Evolutionary conservation across 225 moss, liverwort and hornwort genomes (phyloP).

Genomic region (Sphagnum tenellum): DNA sequence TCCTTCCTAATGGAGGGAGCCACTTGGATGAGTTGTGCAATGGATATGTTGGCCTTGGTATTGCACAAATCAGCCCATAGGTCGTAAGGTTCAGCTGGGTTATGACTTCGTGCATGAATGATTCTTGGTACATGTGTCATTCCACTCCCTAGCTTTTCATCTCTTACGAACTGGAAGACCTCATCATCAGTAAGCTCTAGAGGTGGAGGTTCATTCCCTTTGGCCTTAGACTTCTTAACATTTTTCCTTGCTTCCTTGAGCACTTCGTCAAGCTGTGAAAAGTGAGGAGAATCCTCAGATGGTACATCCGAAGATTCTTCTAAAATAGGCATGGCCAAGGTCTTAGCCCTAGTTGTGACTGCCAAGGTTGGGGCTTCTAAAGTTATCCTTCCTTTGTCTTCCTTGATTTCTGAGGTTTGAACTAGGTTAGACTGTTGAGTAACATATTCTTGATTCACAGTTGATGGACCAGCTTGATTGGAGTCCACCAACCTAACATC

Average conservation of each 20-base stretch:
- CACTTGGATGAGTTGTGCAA: slow-evolving; percentile 5
- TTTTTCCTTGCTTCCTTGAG: not conserved
- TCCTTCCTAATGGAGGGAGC: slow-evolving; percentile 4
- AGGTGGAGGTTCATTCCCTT: not conserved
- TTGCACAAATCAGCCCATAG: slow-evolving; percentile 3
- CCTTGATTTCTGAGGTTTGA: too few relatives aligned
- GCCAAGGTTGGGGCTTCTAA: too few relatives aligned
- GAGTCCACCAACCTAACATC: too few relatives aligned
- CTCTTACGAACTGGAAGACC: not conserved
- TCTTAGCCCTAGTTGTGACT: too few relatives aligned
- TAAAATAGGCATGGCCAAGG: too few relatives aligned
- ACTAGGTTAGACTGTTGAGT: too few relatives aligned
- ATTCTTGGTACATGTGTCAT: not conserved
- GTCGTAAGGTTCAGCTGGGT: slow-evolving; percentile 3
- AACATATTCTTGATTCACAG: too few relatives aligned
- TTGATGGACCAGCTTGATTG: too few relatives aligned
- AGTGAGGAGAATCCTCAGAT: too few relatives aligned
- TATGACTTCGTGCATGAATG: not conserved
- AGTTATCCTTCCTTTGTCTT: too few relatives aligned
- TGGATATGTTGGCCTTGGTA: slow-evolving; percentile 3
- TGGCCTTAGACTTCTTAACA: not conserved
- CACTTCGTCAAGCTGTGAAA: too few relatives aligned
- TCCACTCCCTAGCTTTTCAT: not conserved
- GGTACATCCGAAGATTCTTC: too few relatives aligned
- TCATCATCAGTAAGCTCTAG: not conserved